phyloP scores from a whole-genome alignment of 1,139 yeast species.

The Kodamaea plutei region DNA sequence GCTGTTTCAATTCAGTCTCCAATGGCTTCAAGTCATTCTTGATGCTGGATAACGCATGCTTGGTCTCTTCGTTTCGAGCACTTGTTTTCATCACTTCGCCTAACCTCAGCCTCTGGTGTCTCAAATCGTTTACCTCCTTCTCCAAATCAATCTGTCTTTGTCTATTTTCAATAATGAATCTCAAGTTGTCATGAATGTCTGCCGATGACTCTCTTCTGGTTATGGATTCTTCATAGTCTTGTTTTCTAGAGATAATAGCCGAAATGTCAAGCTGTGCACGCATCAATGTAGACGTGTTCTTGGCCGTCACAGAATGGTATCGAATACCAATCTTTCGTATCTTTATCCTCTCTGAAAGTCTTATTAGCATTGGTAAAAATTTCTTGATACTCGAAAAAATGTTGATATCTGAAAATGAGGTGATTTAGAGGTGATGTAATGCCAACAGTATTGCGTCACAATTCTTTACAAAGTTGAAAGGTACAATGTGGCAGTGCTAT shows the following conservation, averaged over 20 bases:
- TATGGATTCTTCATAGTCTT: slow-evolving; percentile 43
- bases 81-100: slow-evolving; percentile 21
- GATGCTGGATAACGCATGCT: slow-evolving; percentile 27
- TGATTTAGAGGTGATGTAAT: too few species aligned
- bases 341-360: too few species aligned
- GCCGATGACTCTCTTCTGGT: slow-evolving; percentile 38
- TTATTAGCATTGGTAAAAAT: too few species aligned
- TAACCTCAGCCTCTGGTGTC: slow-evolving; percentile 26
- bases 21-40: slow-evolving; percentile 32
- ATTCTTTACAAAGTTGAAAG: too few species aligned
- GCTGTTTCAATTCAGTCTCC: slow-evolving; percentile 26
- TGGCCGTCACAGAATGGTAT: slow-evolving; percentile 5
- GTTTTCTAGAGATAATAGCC: slow-evolving; percentile 35
- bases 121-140: slow-evolving; percentile 23
- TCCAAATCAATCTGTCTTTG: slow-evolving; percentile 20
- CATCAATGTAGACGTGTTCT: slow-evolving; percentile 22
- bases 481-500: too few species aligned
- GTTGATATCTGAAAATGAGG: too few species aligned
- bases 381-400: too few species aligned
- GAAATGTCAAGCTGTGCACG: slow-evolving; percentile 51
- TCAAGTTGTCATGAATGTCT: slow-evolving; percentile 26
- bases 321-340: too few species aligned
- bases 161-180: slow-evolving; percentile 26
- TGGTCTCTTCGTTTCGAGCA: slow-evolving; percentile 16
- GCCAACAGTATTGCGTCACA: too few species aligned